phyloP scores from a whole-genome alignment of 441 rosid species.

The Hura crepitans region DNA sequence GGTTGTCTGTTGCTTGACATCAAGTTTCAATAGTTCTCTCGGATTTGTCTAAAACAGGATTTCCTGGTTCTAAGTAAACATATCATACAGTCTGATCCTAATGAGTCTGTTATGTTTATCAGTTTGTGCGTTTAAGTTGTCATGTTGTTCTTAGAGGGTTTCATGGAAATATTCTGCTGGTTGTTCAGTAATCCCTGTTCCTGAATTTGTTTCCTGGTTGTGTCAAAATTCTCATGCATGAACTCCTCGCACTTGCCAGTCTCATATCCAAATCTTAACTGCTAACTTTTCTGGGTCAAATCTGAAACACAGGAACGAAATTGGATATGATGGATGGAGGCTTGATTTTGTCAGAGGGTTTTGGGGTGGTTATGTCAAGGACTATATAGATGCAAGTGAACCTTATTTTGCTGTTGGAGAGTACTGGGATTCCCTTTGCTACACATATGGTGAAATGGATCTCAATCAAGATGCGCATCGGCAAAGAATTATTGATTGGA shows the following conservation, averaged over 20 bases:
- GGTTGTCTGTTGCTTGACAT: neutral
- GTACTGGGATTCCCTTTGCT: slow-evolving; percentile 91
- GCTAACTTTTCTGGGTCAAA: slow-evolving; percentile 18
- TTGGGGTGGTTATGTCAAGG: slow-evolving; percentile 99
- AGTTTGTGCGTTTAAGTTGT: neutral
- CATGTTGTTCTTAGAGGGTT: neutral
- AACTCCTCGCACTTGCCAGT: neutral
- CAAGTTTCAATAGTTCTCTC: neutral
- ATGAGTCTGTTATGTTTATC: neutral
- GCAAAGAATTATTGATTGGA: slow-evolving; percentile 91
- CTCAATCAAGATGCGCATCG: slow-evolving; percentile 95
- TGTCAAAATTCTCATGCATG: neutral
- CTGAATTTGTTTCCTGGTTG: slow-evolving; percentile 1
- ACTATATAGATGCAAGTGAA: slow-evolving; percentile 77
- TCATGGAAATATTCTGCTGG: neutral
- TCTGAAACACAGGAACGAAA: slow-evolving; percentile 60
- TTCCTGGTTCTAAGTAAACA: neutral
- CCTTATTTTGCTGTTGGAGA: slow-evolving; percentile 91
- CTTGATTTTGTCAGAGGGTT: slow-evolving; percentile 96
- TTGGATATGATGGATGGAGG: slow-evolving; percentile 99
- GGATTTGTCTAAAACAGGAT: neutral
- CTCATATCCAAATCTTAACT: neutral
- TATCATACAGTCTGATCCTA: neutral
- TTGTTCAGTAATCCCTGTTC: neutral
- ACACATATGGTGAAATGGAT: slow-evolving; percentile 83